phyloP scores from a whole-genome alignment of 2,329 filamentous ascomycete species.

The Scedosporium dehoogii region DNA sequence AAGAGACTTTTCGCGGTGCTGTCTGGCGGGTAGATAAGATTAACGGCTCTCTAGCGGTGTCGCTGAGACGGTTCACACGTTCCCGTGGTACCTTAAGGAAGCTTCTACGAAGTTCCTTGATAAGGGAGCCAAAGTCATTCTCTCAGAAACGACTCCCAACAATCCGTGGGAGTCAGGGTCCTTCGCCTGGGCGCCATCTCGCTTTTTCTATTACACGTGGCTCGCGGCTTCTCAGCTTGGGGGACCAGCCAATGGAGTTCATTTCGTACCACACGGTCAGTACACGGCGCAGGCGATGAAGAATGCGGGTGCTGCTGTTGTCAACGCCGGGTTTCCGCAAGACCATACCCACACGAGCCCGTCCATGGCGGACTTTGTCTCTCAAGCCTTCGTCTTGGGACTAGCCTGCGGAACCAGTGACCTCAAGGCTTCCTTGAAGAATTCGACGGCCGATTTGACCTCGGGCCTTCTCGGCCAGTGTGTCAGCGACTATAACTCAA shows the following conservation, averaged over 20 bases:
- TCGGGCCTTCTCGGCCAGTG: slow-evolving; percentile 19
- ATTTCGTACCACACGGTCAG: slow-evolving; percentile 50
- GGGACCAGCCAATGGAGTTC: slow-evolving; percentile 28
- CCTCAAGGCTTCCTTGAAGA: slow-evolving; percentile 22
- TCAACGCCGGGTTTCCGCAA: slow-evolving; percentile 44
- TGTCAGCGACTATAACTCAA: slow-evolving; percentile 13
- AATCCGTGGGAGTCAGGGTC: slow-evolving; percentile 51
- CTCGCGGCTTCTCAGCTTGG: slow-evolving; percentile 25
- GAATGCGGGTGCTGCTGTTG: slow-evolving; percentile 34
- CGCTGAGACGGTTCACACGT: slow-evolving; percentile 49
- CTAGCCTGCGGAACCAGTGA: slow-evolving; percentile 37
- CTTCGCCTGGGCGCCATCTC: slow-evolving; percentile 34
- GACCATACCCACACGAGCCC: slow-evolving; percentile 56
- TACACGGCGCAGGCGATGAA: slow-evolving; percentile 45
- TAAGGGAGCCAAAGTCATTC: slow-evolving; percentile 51
- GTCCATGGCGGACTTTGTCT: slow-evolving; percentile 43
- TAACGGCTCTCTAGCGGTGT: slow-evolving; percentile 22
- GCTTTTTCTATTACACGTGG: slow-evolving; percentile 48
- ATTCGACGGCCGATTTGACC: slow-evolving; percentile 21
- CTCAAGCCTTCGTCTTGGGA: slow-evolving; percentile 47
- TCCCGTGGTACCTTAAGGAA: slow-evolving; percentile 47
- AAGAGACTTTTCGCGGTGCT: background rate
- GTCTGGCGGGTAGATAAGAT: background rate
- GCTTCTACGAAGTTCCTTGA: slow-evolving; percentile 41
- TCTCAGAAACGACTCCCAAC: slow-evolving; percentile 44